A percentile compares a stretch with the other conserved stretches of the same genome.
Evolutionary conservation across 2,329 filamentous ascomycete genomes (phyloP).

Genomic region (Pseudopyricularia cyperi): DNA sequence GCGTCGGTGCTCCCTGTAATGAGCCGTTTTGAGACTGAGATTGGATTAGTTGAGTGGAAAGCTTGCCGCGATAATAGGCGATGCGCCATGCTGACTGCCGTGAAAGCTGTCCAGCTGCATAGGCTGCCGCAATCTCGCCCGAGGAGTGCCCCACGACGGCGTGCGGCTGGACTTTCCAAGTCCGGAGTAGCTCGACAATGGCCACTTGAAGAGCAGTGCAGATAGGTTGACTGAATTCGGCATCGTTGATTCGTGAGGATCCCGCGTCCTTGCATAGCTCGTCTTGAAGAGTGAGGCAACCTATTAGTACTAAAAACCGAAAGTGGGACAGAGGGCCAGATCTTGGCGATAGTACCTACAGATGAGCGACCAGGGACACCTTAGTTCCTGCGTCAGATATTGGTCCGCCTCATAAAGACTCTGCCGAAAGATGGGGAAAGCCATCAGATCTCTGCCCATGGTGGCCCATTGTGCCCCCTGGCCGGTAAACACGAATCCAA

Average conservation of each 20-base stretch:
- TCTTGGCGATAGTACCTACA: background rate
- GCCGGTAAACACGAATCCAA: slow-evolving; percentile 16
- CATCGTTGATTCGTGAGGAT: slow-evolving; percentile 6
- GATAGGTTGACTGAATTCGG: slow-evolving; percentile 17
- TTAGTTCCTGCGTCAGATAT: slow-evolving; percentile 4
- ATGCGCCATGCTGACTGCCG: slow-evolving; percentile 21
- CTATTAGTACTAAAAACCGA: background rate
- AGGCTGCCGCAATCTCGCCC: slow-evolving; percentile 31
- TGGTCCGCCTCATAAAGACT: background rate
- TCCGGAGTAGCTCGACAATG: slow-evolving; percentile 22
- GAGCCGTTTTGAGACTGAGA: background rate
- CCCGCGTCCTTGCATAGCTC: slow-evolving; percentile 5
- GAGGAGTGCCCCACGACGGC: slow-evolving; percentile 27
- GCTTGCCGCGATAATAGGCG: slow-evolving; percentile 25
- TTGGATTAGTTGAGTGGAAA: slow-evolving; percentile 9
- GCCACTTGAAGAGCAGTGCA: slow-evolving; percentile 25
- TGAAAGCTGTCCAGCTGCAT: slow-evolving; percentile 22
- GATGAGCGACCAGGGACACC: background rate
- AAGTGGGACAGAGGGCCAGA: no score
- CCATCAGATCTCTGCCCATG: slow-evolving; percentile 17
- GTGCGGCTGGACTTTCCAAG: slow-evolving; percentile 16
- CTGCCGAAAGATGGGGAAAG: slow-evolving; percentile 4
- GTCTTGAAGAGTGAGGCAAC: background rate
- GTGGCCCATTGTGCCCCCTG: slow-evolving; percentile 17
- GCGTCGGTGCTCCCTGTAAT: background rate